Evolutionary conservation across 192 early-diverging fungal genomes (phyloP), one percentile per base, ranked within the genome.

Genomic region (Coemansia sp.): DNA sequence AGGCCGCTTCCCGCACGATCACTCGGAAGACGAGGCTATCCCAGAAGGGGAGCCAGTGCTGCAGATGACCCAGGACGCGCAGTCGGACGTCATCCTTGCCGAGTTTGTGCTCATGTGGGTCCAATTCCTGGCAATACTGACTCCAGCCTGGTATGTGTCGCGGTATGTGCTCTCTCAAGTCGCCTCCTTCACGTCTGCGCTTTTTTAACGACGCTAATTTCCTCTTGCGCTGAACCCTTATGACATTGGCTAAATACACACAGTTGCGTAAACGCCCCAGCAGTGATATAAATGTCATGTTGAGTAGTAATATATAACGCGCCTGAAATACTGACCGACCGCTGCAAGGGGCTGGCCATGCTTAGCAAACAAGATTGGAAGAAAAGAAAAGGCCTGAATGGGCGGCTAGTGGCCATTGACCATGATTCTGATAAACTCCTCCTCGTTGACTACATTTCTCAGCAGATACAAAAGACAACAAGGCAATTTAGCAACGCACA

Each of bases 381-480:
- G 59, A n/a, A 41, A 41, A 42, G 33, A 39, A 10, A 31, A 38
- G 5, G 34, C 3, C 28, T 36, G 26, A 25, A 23, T n/a, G 12
- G 33, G 1, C 2, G 35, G 23, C 53, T 59, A 72, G 28, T 70
- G 62, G n/a, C 75, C 79, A 34, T 85, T 88, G 25, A 85, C 89
- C 92, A 93, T 93, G 64, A 93, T 93, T 53, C 77, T 73, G 60
- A 93, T 79, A 78, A 93, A 93, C 76, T 93, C 92, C 64, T 91
- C 85, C 59, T 92, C 88, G 78, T 89, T 91, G 53, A 93, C 91
- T 92, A 75, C 64, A 75, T 33, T 39, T 18, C 11, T 16, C 34
- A 28, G 10, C 21, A 23, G 21, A 43, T n/a, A 34, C 1, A 50
- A 31, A 28, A 4, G 28, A 12, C n/a, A 45, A 45, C 5, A 20